Evolutionary conservation across 2,329 filamentous ascomycete genomes (phyloP).

Genomic region (Sodiomyces alkalinus): DNA sequence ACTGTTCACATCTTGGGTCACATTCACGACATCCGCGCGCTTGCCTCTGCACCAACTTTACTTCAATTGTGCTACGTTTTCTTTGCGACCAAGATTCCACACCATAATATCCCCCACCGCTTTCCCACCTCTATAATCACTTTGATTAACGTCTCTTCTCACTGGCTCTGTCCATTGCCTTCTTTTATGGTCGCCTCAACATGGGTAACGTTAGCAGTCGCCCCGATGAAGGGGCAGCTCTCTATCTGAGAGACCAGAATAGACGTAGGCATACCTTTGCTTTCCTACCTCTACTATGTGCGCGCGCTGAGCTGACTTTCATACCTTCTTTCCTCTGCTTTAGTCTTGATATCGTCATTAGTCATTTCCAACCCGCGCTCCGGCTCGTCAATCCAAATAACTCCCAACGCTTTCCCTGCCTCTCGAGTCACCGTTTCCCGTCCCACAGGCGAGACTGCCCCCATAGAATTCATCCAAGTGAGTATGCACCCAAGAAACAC

Average conservation of each 20-base stretch:
- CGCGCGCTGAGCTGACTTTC: slow-evolving; percentile 7
- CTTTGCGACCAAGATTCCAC: too few species aligned
- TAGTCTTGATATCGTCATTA: slow-evolving; percentile 79
- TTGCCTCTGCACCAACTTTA: too few species aligned
- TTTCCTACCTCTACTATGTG: slow-evolving; percentile 6
- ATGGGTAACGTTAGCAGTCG: slow-evolving; percentile 93
- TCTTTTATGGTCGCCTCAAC: slow-evolving; percentile 22
- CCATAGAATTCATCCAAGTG: slow-evolving; percentile 89
- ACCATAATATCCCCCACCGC: slow-evolving; percentile 1
- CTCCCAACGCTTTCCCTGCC: slow-evolving; percentile 79
- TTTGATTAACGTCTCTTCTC: neutral
- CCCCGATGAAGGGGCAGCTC: slow-evolving; percentile 62
- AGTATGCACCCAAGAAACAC: slow-evolving; percentile 12
- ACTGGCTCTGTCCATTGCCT: neutral
- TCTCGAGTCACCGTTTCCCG: slow-evolving; percentile 60
- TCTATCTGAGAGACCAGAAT: slow-evolving; percentile 84
- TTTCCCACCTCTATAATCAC: slow-evolving; percentile 3
- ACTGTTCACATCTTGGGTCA: too few species aligned
- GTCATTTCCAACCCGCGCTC: slow-evolving; percentile 66
- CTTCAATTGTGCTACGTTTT: too few species aligned
- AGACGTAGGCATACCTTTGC: slow-evolving; percentile 48
- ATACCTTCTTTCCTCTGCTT: slow-evolving; percentile 6
- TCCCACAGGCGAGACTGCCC: slow-evolving; percentile 55
- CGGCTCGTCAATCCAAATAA: slow-evolving; percentile 60
- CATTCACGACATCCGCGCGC: too few species aligned